Conservation (phyloP, 2,329 filamentous ascomycete genomes). For the Penicillium sp. region DNA sequence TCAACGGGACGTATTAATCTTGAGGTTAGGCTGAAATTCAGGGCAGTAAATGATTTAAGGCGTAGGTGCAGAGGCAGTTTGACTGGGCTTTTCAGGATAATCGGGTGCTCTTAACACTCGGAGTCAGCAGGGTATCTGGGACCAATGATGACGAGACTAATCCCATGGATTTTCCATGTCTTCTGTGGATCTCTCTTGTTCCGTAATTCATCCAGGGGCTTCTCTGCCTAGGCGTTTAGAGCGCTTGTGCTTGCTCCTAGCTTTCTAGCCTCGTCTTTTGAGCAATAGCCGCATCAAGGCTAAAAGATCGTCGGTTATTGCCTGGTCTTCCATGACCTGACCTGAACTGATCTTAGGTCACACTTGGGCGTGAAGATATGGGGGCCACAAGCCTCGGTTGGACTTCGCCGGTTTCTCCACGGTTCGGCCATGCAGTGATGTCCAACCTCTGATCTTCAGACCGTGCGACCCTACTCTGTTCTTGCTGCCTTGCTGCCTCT, state of each 20-base stretch:
- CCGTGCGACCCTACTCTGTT: conserved; percentile 20
- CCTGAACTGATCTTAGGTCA: not conserved
- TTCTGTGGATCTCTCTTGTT: not conserved
- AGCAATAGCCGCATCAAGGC: conserved; percentile 19
- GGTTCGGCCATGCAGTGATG: conserved; percentile 32
- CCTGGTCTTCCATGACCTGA: conserved; percentile 1
- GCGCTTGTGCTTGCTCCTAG: conserved; percentile 28
- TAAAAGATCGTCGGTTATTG: conserved; percentile 9
- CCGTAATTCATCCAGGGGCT: conserved; percentile 19
- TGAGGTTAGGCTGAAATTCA: conserved; percentile 17
- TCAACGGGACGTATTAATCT: conserved; percentile 19
- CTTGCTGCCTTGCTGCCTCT: conserved; percentile 14
- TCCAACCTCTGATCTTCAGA: conserved; percentile 28
- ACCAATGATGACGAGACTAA: conserved; percentile 17
- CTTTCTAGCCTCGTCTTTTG: not conserved
- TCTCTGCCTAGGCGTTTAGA: conserved; percentile 27
- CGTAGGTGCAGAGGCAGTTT: not conserved
- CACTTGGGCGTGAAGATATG: conserved; percentile 12
- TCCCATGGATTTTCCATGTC: conserved; percentile 2
- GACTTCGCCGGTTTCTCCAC: conserved; percentile 14
- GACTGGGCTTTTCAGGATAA: conserved; percentile 1
- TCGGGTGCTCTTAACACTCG: not conserved
- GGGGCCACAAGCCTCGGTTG: conserved; percentile 5
- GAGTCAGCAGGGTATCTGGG: conserved; percentile 18
- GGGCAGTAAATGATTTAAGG: conserved; percentile 20